A percentile compares a stretch with the other conserved stretches of the same genome.
Conservation (phyloP, 208 protist genomes). For the Kentomonas sorsogonicus region DNA sequence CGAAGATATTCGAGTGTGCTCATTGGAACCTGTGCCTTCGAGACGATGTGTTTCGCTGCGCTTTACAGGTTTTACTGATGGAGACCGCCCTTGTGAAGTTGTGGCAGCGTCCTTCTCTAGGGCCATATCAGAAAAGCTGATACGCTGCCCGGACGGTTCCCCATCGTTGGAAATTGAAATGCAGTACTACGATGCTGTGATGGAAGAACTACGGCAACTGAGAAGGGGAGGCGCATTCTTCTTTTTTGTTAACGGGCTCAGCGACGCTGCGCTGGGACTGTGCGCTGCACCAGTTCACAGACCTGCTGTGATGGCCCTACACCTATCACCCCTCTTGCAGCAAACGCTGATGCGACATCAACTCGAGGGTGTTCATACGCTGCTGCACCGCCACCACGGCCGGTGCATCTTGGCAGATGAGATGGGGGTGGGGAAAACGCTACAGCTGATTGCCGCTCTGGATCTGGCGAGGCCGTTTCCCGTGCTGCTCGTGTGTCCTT, state of each 20-base stretch:
- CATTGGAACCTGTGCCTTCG: too few species aligned
- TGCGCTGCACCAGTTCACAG: background rate
- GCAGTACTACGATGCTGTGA: background rate
- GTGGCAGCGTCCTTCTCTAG: too few species aligned
- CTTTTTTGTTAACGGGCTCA: conserved; percentile 26
- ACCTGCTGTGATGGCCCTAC: conserved; percentile 10
- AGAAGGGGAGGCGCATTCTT: too few species aligned
- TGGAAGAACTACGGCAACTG: too few species aligned
- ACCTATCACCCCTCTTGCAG: too few species aligned
- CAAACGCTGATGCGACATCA: conserved; percentile 49
- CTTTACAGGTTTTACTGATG: too few species aligned
- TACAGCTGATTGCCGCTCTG: conserved; percentile 60
- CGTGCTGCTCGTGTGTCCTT: conserved; percentile 68
- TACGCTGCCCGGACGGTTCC: too few species aligned
- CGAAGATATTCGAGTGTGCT: too few species aligned
- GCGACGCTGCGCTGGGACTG: background rate
- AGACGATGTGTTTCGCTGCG: too few species aligned
- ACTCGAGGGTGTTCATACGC: conserved; percentile 42
- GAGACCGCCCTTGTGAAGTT: too few species aligned
- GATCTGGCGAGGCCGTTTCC: conserved; percentile 56
- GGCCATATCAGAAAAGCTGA: too few species aligned
- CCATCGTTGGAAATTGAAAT: too few species aligned
- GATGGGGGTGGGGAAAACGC: conserved; percentile 84
- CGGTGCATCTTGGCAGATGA: conserved; percentile 70
- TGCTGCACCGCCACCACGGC: conserved; percentile 39